Base-by-base conservation (phyloP, 495 filamentous ascomycete species). In the Neurospora cerealis region DNA sequence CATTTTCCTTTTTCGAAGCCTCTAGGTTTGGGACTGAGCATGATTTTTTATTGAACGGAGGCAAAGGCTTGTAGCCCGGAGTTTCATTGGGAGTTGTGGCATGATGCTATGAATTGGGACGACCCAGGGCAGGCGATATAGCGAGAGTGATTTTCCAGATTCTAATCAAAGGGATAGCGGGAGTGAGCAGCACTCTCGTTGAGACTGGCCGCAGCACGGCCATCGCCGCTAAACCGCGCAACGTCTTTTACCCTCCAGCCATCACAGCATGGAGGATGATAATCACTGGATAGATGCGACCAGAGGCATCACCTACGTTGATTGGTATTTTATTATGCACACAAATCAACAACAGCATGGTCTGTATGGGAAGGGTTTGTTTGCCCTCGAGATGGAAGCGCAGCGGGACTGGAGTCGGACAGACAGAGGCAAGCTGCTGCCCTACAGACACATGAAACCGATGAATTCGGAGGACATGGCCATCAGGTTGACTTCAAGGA, bases 61-160 rank as follows among this genome's bases (percentile, higher is more conserved):
- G 38, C 39, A 71, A 76, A 74, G 44, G 34, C 21, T 70, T 42
- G 32, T 76, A 73, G 70, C 75, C 69, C 60, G 70, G 75, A 60
- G 75, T 75, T 48, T 70, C 72, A 66, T 41, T 54, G 48, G 75
- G 75, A 60, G 71, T 75, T 75, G 37, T 60, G 72, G 69, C 62
- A 73, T 69, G 76, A 74, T 69, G 74, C 69, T 46, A 77, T 75
- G 76, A 75, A 75, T 75, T 73, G 74, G 62, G 74, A 70, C 44
- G 72, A 62, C 38, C 19, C 72, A 69, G 24, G 69, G 69, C 48
- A 46, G 42, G 32, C 42, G 44, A 38, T 34, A 70, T 69, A 46
- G 69, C 69, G 36, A 75, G 46, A 54, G 71, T 32, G 48, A 71
- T 71, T 69, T 73, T 60, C 39, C 70, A 38, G 48, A 70, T 70